Evolutionary conservation across 2,329 filamentous ascomycete genomes (phyloP), one percentile per base, ranked within the genome.

Genomic region (Apiospora marii): DNA sequence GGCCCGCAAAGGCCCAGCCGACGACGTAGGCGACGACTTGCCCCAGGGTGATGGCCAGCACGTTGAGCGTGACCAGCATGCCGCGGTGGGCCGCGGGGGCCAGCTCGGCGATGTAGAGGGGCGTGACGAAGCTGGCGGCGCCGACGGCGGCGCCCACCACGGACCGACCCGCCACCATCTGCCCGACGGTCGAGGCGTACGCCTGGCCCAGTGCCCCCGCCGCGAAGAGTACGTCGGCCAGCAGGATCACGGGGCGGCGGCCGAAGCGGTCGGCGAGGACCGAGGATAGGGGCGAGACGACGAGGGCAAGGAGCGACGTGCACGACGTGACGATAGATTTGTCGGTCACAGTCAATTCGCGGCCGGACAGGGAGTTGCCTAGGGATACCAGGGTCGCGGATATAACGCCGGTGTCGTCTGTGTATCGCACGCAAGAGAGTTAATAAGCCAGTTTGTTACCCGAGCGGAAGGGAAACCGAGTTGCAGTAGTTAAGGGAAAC

Each of bases 1-100:
- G 85, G 72, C 88, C 87, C 7, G 90, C 88, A 67, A 97, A 92
- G 0, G 87, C 81, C 92, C 93, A 98, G 1, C 96, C 96, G 8
- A 95, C 84, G 1, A 97, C 80, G 81, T 98, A 98, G 2, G 96
- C 95, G 27, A 97, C 89, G 1, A 98, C 93, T 83, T 98, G 95
- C 0, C 96, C 96, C 14, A 93, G 86, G 0, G 95, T 98, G 72
- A 98, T 92, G 76, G 97, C 95, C 30, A 98, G 84, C 37, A 92
- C 91, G 73, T 94, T 92, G 72, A 96, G 89, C 0, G 94, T 97
- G 4, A 98, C 93, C 53, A 98, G 85, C 53, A 93, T 86, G 19
- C 96, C 96, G 71, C 96, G 87, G 74, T 93, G 90, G 30, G 90
- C 87, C 1, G 93, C 90, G 0, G 96, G 95, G 4, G 94, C 91